Evolutionary conservation across 129 eudicot genomes (phyloP), one percentile per base, ranked within the genome.

Genomic region (Arctium minus): DNA sequence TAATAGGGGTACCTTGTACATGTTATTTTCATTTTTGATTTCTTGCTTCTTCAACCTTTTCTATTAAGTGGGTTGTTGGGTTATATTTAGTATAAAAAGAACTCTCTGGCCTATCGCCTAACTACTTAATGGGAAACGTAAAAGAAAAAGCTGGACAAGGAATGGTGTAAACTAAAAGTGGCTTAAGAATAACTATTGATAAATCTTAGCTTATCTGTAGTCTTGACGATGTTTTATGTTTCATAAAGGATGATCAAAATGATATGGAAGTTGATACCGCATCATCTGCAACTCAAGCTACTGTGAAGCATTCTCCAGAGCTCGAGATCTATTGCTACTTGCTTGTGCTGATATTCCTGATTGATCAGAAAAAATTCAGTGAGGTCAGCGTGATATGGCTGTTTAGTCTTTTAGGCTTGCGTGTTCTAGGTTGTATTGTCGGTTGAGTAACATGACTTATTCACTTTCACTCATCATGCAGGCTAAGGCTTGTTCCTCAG

Each of bases 241-340:
- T 10, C 39, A 75, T 86, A 33, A 80, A 96, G 99, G 97, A 92
- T 73, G 94, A 91, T 79, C 89, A 91, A 40, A 93, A 87, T 71
- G 97, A 91, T 70, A 96, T 96, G 99, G 99, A 96, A 85, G 97
- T 93, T 80, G 99, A 96, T 80, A 92, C 91, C 18, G 97, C 94
- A 64, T 83, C 94, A 79, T 96, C 98, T 82, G 90, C 84, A 50
- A 80, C 89, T 76, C 94, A 84, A 86, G 79, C 86, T 56, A 88
- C 92, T 53, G 90, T 83, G 50, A 96, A 96, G 86, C 98, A 92
- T 77, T 76, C 91, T 29, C 97, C 99, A 10, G 99, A 96, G 90
- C 86, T 96, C 60, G 99, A 96, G 88, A 93, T 96, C 48, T 93
- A 90, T 68, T 93, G 99, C 89, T 96, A 96, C 82, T 86, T 93